Conservation (phyloP, 768 basidiomycete species). For the Mycena vitilis region DNA sequence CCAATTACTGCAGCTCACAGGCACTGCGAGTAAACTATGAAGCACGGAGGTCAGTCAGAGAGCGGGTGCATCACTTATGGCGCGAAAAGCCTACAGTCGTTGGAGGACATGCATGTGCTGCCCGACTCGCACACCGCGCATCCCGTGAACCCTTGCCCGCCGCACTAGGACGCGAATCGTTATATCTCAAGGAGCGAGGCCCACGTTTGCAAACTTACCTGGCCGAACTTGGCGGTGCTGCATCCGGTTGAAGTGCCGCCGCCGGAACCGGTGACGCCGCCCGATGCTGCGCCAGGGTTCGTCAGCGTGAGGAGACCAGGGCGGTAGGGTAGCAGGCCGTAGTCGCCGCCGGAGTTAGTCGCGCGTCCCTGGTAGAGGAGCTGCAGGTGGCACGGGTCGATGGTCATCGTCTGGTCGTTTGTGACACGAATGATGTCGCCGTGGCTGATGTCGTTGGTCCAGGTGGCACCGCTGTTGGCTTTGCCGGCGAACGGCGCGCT, state of each 20-base stretch:
- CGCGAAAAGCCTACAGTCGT: slow-evolving; percentile 14
- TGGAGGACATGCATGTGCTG: slow-evolving; percentile 21
- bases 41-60: slow-evolving; percentile 18
- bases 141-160: slow-evolving; percentile 26
- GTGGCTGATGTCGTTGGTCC: slow-evolving; percentile 36
- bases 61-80: slow-evolving; percentile 4
- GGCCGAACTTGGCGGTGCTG: slow-evolving; percentile 22
- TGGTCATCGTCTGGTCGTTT: slow-evolving; percentile 34
- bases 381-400: slow-evolving; percentile 33
- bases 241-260: slow-evolving; percentile 18
- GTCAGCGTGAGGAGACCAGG: slow-evolving; percentile 30
- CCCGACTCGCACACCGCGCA: slow-evolving; percentile 21
- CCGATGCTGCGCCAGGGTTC: slow-evolving; percentile 13
- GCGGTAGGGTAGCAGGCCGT: slow-evolving; percentile 29
- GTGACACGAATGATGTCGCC: slow-evolving; percentile 33
- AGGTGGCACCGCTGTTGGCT: slow-evolving; percentile 34
- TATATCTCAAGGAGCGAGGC: slow-evolving; percentile 12
- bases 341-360: slow-evolving; percentile 22
- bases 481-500: slow-evolving; percentile 32
- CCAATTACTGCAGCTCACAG: slow-evolving; percentile 16
- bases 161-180: slow-evolving; percentile 24
- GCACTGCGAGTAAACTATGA: slow-evolving; percentile 22
- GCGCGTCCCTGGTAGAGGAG: slow-evolving; percentile 35
- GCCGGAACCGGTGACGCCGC: slow-evolving; percentile 18
- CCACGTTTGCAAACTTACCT: slow-evolving; percentile 24